Evolutionary conservation across 495 filamentous ascomycete species (phyloP).

Genomic region (Extremus antarcticus): DNA sequence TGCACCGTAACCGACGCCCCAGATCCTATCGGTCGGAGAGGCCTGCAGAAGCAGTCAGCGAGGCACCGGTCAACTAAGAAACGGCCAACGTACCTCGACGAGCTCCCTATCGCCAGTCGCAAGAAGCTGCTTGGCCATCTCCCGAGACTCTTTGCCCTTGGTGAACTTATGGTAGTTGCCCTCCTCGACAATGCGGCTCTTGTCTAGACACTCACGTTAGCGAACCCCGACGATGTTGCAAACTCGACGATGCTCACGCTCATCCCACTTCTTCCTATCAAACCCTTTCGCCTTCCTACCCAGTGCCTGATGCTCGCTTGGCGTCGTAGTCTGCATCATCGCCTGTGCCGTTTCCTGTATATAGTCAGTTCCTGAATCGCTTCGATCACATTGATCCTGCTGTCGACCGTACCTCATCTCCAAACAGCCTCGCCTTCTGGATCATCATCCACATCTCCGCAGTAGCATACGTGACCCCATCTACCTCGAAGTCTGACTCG

Average conservation of each 20-base stretch:
- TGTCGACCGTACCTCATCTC: slow-evolving; percentile 24
- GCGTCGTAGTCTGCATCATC: slow-evolving; percentile 28
- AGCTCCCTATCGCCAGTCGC: slow-evolving; percentile 48
- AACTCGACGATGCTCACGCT: slow-evolving; percentile 15
- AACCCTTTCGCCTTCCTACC: slow-evolving; percentile 40
- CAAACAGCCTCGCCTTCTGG: slow-evolving; percentile 29
- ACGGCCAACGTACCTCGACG: slow-evolving; percentile 43
- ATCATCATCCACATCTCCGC: slow-evolving; percentile 38
- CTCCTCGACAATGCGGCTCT: slow-evolving; percentile 42
- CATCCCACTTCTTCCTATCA: slow-evolving; percentile 41
- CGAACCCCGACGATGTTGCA: no score
- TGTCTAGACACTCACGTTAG: slow-evolving; percentile 24
- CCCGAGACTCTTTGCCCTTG: slow-evolving; percentile 21
- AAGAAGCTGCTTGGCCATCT: slow-evolving; percentile 37
- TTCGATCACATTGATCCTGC: background rate
- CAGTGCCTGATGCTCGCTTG: slow-evolving; percentile 32
- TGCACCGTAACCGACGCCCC: slow-evolving; percentile 54
- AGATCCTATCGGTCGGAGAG: slow-evolving; percentile 49
- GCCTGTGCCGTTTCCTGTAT: slow-evolving; percentile 20
- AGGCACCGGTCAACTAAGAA: background rate
- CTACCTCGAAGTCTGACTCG: slow-evolving; percentile 21
- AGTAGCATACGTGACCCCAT: slow-evolving; percentile 25
- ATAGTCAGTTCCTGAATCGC: background rate
- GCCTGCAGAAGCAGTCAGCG: slow-evolving; percentile 23
- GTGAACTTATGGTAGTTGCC: slow-evolving; percentile 19